These are phyloP conservation scores for Pleoardoris graminearum DNA, from an alignment of 2,329 filamentous ascomycete genomes.

Conservation along the genomic window DNA sequence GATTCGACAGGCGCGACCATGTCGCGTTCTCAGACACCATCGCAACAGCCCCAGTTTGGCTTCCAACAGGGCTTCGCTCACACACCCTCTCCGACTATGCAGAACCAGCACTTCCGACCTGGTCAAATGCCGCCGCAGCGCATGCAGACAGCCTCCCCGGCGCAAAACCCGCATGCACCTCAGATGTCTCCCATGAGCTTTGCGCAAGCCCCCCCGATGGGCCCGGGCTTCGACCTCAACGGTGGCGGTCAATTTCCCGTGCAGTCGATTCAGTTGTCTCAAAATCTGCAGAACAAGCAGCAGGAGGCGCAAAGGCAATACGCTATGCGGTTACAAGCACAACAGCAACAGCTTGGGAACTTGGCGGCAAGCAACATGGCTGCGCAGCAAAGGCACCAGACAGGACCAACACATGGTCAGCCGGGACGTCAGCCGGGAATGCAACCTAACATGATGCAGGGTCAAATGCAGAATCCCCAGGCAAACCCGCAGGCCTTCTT, in stretches of 20 bases:
- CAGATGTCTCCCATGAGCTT: conserved; percentile 48
- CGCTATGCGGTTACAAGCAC: conserved; percentile 71
- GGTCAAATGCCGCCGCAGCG: conserved; percentile 58
- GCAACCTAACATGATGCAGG: conserved; percentile 37
- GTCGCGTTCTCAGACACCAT: conserved; percentile 91
- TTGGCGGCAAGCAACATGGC: conserved; percentile 45
- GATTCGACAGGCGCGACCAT: conserved; percentile 85
- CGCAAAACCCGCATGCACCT: conserved; percentile 67
- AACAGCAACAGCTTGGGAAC: conserved; percentile 63
- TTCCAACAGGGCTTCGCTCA: conserved; percentile 79
- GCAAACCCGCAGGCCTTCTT: conserved; percentile 50
- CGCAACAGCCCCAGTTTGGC: conserved; percentile 66
- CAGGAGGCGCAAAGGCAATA: conserved; percentile 77
- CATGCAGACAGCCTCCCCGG: conserved; percentile 90
- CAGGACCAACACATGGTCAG: conserved; percentile 44
- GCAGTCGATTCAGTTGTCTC: conserved; percentile 53
- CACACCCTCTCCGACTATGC: conserved; percentile 92
- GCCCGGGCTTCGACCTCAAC: conserved; percentile 47
- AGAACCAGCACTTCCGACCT: conserved; percentile 71
- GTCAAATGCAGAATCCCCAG: conserved; percentile 17
- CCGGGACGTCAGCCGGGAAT: conserved; percentile 40
- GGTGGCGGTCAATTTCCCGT: conserved; percentile 50
- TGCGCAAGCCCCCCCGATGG: conserved; percentile 40
- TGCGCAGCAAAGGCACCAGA: conserved; percentile 43
- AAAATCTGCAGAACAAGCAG: conserved; percentile 54